Conservation (phyloP, 768 basidiomycete genomes). For the Suillus americanus region DNA sequence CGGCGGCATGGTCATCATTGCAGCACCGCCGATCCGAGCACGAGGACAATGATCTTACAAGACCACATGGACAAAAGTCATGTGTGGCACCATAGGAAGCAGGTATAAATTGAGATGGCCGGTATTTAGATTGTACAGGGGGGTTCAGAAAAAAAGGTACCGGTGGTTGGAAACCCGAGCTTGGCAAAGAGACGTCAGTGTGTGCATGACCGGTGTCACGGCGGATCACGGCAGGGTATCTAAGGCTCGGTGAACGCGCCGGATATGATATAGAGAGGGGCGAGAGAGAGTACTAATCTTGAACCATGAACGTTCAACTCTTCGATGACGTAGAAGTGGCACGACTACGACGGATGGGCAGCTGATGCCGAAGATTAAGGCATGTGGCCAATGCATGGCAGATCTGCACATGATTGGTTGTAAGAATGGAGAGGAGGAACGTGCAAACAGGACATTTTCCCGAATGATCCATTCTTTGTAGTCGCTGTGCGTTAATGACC, state of each 20-base stretch:
- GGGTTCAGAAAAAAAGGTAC: slow-evolving; percentile 8
- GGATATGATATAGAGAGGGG: neutral
- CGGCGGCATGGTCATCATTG: neutral
- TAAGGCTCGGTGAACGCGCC: neutral
- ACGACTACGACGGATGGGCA: neutral
- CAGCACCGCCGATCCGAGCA: slow-evolving; percentile 21
- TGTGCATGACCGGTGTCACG: neutral
- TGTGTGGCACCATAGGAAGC: neutral
- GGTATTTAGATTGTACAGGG: slow-evolving; percentile 5
- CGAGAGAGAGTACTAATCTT: neutral
- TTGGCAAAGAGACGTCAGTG: neutral
- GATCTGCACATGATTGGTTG: neutral
- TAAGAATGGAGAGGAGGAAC: neutral
- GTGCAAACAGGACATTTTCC: neutral
- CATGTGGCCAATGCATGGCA: slow-evolving; percentile 6
- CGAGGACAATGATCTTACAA: slow-evolving; percentile 26
- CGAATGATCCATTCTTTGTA: slow-evolving; percentile 11
- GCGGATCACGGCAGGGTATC: slow-evolving; percentile 4
- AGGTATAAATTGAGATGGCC: neutral
- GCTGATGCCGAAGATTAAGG: neutral
- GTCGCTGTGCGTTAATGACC: slow-evolving; percentile 25
- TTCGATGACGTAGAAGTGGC: neutral
- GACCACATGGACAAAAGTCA: slow-evolving; percentile 27
- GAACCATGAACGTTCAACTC: neutral
- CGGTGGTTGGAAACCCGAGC: slow-evolving; percentile 6